Percentiles rank a stretch among this genome's conserved stretches.
These are phyloP conservation scores for Aquanectria penicillioides DNA, from an alignment of 2,329 filamentous ascomycete species.

Conservation along the genomic window DNA sequence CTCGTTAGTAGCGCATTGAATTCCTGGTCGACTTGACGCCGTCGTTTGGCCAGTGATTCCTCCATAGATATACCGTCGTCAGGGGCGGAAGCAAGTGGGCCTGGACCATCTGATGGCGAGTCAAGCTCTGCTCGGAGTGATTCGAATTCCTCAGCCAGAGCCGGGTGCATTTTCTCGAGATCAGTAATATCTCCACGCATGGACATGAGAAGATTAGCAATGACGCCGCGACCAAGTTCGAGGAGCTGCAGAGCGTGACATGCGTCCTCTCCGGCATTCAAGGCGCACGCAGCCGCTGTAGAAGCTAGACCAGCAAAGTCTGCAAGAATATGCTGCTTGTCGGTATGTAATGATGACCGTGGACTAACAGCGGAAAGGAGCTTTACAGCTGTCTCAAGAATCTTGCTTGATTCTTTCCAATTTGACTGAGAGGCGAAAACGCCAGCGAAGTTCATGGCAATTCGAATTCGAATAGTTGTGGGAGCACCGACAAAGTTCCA, in stretches of 20 bases:
- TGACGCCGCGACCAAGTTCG: conserved; percentile 5
- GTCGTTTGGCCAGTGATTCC: no score
- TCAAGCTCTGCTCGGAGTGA: background rate
- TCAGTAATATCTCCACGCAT: background rate
- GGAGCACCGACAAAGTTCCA: background rate
- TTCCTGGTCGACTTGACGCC: no score
- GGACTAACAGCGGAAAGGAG: background rate
- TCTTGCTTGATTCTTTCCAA: background rate
- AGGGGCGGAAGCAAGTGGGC: no score
- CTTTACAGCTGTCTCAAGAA: background rate
- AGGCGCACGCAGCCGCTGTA: background rate
- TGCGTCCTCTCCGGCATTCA: background rate
- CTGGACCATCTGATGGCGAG: background rate
- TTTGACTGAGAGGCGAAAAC: background rate
- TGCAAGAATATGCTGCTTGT: background rate
- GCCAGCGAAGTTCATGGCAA: background rate
- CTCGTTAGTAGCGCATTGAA: background rate
- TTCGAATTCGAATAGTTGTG: background rate
- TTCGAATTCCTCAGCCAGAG: background rate
- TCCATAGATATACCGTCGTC: no score
- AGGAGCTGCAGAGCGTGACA: background rate
- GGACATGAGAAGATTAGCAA: background rate
- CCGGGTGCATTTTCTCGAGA: background rate
- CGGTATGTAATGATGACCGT: background rate
- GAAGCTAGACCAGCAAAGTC: background rate